A percentile compares a stretch with the other conserved stretches of the same genome.
These are phyloP conservation scores for Diphasiastrum complanatum DNA, from an alignment of 83 land plant genomes.

Conservation along the genomic window DNA sequence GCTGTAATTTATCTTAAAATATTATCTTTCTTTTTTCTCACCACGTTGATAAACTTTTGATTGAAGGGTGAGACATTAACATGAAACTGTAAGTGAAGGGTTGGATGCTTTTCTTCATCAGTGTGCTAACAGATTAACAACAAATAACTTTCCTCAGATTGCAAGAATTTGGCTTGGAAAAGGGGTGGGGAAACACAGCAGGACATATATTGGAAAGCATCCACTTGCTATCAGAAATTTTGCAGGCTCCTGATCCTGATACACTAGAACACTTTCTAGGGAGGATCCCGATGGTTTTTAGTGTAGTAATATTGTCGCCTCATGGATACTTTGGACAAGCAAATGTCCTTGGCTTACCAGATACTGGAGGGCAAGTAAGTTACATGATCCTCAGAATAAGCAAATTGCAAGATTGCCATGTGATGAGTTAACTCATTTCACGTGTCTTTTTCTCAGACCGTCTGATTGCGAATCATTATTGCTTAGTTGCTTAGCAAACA, in stretches of 20 bases:
- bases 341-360: conserved; percentile 76
- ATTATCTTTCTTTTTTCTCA: no score
- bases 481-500: no score
- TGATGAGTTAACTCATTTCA: no score
- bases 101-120: not conserved
- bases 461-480: no score
- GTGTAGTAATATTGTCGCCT: conserved; percentile 80
- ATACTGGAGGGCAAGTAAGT: conserved; percentile 87
- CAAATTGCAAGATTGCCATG: no score
- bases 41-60: no score
- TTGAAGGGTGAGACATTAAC: no score
- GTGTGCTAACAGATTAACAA: not conserved
- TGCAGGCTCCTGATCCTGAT: conserved; percentile 83
- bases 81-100: no score
- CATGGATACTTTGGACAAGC: conserved; percentile 93
- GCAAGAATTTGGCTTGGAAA: conserved; percentile 78
- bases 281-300: conserved; percentile 75
- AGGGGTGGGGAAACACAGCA: conserved; percentile 88
- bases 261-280: conserved; percentile 67
- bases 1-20: no score
- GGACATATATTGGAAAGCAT: conserved; percentile 53
- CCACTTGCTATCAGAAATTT: conserved; percentile 60
- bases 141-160: conserved; percentile 32
- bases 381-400: no score
- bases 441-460: no score